These are phyloP conservation scores for Cenchrus fungigraminus DNA, from an alignment of 176 grass and related monocot genomes.

Conservation along the genomic window DNA sequence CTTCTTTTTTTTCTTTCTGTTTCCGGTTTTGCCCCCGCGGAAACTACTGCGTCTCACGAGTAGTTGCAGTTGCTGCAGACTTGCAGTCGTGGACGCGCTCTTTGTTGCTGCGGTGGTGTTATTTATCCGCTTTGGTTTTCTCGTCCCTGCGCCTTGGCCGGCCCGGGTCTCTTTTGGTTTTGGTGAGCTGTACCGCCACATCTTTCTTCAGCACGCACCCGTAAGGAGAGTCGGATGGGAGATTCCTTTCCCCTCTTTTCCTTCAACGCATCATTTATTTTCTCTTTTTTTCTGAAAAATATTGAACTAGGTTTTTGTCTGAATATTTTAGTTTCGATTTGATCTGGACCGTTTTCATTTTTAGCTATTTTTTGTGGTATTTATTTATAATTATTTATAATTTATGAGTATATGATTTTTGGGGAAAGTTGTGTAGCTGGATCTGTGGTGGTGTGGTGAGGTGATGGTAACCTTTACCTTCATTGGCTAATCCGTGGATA, in stretches of 20 bases:
- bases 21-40: constrained; percentile 49
- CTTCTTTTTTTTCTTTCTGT: constrained; percentile 10
- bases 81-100: constrained; percentile 12
- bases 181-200: constrained; percentile 40
- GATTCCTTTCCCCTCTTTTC: background rate
- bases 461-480: constrained; percentile 40
- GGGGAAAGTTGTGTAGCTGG: constrained; percentile 19
- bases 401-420: background rate
- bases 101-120: constrained; percentile 9
- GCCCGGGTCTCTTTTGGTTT: constrained; percentile 25
- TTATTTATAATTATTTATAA: constrained; percentile 5
- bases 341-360: constrained; percentile 13
- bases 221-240: constrained; percentile 16
- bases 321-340: background rate
- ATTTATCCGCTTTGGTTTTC: constrained; percentile 40
- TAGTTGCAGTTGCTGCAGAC: too few species aligned
- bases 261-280: background rate
- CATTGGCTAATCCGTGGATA: constrained; percentile 3
- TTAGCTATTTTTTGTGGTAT: background rate
- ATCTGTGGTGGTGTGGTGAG: constrained; percentile 29
- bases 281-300: background rate
- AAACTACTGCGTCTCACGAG: constrained; percentile 32
- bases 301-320: background rate
- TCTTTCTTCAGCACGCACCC: constrained; percentile 12
- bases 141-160: constrained; percentile 1